These are phyloP conservation scores for Aeminium ludgeri DNA, from an alignment of 495 filamentous ascomycete genomes.

Conservation along the genomic window DNA sequence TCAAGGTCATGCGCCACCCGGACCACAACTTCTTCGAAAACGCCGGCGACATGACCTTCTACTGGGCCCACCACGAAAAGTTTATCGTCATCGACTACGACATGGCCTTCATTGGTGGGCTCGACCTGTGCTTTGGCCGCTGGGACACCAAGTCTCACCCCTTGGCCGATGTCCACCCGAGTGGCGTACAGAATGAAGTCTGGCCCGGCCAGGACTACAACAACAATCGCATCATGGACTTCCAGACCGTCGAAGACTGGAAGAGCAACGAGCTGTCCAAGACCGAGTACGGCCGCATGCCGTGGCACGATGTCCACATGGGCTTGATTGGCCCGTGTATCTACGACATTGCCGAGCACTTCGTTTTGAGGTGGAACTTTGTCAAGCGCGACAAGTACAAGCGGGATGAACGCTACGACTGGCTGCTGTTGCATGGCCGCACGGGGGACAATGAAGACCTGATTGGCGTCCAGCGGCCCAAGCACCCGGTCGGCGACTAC, in stretches of 20 bases:
- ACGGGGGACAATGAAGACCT: conserved; percentile 64
- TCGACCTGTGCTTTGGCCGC: conserved; percentile 91
- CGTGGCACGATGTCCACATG: conserved; percentile 94
- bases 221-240: conserved; percentile 85
- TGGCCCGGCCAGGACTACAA: conserved; percentile 97
- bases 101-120: conserved; percentile 76
- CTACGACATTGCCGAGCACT: conserved; percentile 92
- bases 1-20: conserved; percentile 76
- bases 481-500: conserved; percentile 74
- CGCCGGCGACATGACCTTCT: conserved; percentile 89
- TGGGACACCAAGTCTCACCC: conserved; percentile 82
- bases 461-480: conserved; percentile 69
- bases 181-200: conserved; percentile 61
- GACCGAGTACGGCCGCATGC: conserved; percentile 84
- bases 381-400: conserved; percentile 98
- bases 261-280: conserved; percentile 85
- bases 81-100: conserved; percentile 87
- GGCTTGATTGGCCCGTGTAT: conserved; percentile 75
- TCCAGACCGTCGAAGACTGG: conserved; percentile 80
- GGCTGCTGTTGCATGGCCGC: conserved; percentile 69
- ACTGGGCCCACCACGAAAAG: conserved; percentile 97
- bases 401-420: conserved; percentile 58
- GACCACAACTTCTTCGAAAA: conserved; percentile 94
- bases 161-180: conserved; percentile 74
- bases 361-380: conserved; percentile 91